These are phyloP conservation scores for Apiospora kogelbergensis DNA, from an alignment of 2,329 filamentous ascomycete genomes.

Conservation along the genomic window DNA sequence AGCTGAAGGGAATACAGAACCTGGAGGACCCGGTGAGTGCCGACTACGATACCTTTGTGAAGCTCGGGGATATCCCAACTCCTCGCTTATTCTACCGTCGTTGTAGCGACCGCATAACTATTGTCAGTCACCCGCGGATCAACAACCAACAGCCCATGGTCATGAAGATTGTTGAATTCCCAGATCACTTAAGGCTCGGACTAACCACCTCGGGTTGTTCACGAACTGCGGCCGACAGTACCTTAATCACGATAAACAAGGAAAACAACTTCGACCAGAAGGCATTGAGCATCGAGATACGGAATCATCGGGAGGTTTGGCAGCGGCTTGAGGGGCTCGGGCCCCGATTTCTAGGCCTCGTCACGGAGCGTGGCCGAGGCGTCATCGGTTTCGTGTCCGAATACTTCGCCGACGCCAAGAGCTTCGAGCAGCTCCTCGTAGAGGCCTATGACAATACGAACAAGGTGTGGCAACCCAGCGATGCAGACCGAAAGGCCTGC, in stretches of 20 bases:
- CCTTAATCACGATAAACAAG: too few species aligned
- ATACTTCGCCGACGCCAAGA: neutral
- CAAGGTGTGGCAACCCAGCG: neutral
- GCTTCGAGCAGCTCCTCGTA: neutral
- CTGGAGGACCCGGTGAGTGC: neutral
- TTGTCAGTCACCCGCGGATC: neutral
- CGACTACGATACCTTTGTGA: neutral
- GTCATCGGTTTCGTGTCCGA: conserved; percentile 10
- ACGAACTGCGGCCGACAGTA: too few species aligned
- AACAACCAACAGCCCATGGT: neutral
- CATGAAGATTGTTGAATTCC: conserved; percentile 10
- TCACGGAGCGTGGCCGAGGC: conserved; percentile 11
- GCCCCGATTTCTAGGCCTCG: neutral
- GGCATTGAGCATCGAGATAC: neutral
- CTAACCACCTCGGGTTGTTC: too few species aligned
- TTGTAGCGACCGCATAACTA: neutral
- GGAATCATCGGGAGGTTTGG: neutral
- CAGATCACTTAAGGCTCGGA: neutral
- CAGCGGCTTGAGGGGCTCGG: neutral
- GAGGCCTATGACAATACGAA: neutral
- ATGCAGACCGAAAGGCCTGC: neutral
- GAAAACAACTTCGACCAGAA: neutral
- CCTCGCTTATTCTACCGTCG: neutral
- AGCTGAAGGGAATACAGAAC: neutral
- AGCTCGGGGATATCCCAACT: neutral